These are phyloP conservation scores for Metschnikowia picachoensis DNA, from an alignment of 805 yeast genomes.

Conservation along the genomic window DNA sequence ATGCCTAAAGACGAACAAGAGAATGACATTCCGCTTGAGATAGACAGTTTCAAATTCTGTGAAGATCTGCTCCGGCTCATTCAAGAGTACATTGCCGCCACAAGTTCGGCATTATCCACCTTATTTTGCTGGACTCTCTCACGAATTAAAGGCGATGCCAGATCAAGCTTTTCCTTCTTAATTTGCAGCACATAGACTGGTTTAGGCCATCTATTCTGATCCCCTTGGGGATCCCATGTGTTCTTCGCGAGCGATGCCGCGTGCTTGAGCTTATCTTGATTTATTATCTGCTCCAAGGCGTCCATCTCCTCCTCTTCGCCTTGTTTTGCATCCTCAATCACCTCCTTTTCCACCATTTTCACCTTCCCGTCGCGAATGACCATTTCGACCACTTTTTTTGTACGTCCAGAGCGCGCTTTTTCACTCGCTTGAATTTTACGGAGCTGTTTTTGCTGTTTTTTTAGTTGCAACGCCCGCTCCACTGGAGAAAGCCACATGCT, in stretches of 20 bases:
- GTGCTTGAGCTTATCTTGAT: conserved; percentile 20
- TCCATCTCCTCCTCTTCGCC: conserved; percentile 33
- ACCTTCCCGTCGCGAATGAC: conserved; percentile 80
- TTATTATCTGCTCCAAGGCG: conserved; percentile 32
- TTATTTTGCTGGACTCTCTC: conserved; percentile 15
- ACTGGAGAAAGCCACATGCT: conserved; percentile 82
- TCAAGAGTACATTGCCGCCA: conserved; percentile 13
- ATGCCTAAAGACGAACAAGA: too few species aligned
- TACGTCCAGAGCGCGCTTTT: conserved; percentile 57
- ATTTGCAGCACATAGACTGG: conserved; percentile 37
- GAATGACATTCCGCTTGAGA: too few species aligned
- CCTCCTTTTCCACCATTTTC: conserved; percentile 47
- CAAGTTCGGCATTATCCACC: conserved; percentile 15
- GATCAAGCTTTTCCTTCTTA: neutral
- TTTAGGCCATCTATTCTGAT: conserved; percentile 50
- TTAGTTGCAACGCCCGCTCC: conserved; percentile 83
- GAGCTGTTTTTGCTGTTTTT: conserved; percentile 75
- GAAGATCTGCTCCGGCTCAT: neutral
- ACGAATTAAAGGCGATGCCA: neutral
- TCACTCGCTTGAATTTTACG: conserved; percentile 61
- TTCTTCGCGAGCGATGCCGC: conserved; percentile 33
- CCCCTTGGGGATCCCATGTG: conserved; percentile 61
- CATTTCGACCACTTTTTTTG: conserved; percentile 71
- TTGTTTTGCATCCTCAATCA: conserved; percentile 15
- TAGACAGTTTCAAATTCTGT: too few species aligned